phyloP scores from a whole-genome alignment of 176 grass and related monocot genomes.

The Oryza glaberrima region DNA sequence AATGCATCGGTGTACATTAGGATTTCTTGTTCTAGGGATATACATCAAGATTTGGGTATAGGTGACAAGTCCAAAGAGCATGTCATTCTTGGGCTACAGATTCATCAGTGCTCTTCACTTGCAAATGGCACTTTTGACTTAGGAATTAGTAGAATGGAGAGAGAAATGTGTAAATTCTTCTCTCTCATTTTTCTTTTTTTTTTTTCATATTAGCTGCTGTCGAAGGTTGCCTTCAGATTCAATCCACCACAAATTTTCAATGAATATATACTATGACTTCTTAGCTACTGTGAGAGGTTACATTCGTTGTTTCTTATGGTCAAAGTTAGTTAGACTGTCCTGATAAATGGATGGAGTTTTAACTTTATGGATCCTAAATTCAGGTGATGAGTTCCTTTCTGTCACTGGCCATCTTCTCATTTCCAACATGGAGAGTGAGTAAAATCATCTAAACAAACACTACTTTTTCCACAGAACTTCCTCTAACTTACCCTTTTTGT shows the following conservation, averaged over 20 bases:
- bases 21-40: background rate
- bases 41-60: background rate
- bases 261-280: background rate
- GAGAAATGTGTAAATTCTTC: background rate
- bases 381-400: slow-evolving; percentile 52
- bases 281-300: background rate
- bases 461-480: background rate
- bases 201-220: background rate
- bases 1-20: background rate
- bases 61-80: background rate
- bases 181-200: background rate
- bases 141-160: background rate
- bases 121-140: background rate
- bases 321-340: background rate
- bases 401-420: slow-evolving; percentile 45
- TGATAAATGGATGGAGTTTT: background rate
- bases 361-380: slow-evolving; percentile 6
- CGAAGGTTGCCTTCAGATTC: background rate
- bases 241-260: background rate
- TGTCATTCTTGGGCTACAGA: background rate
- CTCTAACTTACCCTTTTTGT: background rate
- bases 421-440: slow-evolving; percentile 46
- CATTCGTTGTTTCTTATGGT: background rate
- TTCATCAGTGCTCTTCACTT: background rate
- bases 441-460: slow-evolving; percentile 2